phyloP scores from a whole-genome alignment of 139 green algal genomes.

The Chlamydomonas sp. region DNA sequence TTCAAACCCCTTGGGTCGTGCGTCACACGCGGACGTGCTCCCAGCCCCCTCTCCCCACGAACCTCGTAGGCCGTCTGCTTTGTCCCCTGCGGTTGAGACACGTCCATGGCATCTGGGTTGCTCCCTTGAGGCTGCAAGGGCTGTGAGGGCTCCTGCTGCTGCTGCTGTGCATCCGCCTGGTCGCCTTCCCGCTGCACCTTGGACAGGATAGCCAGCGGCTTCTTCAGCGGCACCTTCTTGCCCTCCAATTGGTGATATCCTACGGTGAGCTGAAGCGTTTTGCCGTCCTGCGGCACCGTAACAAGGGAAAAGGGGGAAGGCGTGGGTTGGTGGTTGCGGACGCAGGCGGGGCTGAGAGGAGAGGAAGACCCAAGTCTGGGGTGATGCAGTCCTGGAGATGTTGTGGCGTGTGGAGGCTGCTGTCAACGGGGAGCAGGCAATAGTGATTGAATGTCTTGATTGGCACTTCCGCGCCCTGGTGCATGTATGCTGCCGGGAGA shows the following conservation, averaged over 20 bases:
- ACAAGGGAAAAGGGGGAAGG: too few species aligned
- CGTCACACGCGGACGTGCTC: neutral
- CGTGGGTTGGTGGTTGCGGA: too few species aligned
- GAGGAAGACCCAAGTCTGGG: too few species aligned
- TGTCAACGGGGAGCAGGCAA: too few species aligned
- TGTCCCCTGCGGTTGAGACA: neutral
- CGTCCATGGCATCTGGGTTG: neutral
- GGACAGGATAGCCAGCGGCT: constrained; percentile 82
- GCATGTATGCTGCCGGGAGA: too few species aligned
- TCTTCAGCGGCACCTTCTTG: constrained; percentile 79
- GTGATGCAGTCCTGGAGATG: too few species aligned
- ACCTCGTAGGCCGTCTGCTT: constrained; percentile 4
- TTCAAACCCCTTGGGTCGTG: neutral
- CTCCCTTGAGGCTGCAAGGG: too few species aligned
- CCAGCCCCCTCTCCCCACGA: neutral
- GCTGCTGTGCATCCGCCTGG: neutral
- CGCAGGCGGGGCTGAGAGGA: too few species aligned
- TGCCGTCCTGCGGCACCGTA: constrained; percentile 51
- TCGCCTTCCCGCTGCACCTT: constrained; percentile 14
- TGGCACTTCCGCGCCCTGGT: too few species aligned
- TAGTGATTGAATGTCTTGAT: too few species aligned
- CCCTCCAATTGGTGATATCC: constrained; percentile 89
- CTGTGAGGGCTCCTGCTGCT: neutral
- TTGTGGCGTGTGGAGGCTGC: too few species aligned
- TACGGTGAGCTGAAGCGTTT: constrained; percentile 71